Evolutionary conservation across 2,329 filamentous ascomycete genomes (phyloP).

Genomic region (Volutella citrinella): DNA sequence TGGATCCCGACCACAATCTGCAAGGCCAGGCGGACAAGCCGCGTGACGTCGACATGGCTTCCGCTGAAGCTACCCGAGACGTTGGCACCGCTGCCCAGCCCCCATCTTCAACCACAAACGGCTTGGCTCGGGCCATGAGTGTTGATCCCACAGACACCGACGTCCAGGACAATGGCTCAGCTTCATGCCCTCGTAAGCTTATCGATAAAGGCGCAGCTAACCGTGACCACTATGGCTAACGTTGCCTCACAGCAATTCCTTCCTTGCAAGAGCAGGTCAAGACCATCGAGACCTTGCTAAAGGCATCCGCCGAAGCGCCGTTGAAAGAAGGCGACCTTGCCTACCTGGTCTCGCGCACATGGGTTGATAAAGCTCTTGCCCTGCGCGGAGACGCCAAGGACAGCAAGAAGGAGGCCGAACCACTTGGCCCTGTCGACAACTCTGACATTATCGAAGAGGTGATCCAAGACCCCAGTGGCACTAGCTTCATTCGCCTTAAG

Average conservation of each 20-base stretch:
- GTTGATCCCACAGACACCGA: slow-evolving; percentile 34
- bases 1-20: slow-evolving; percentile 49
- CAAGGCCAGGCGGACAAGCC: slow-evolving; percentile 37
- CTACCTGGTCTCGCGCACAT: slow-evolving; percentile 74
- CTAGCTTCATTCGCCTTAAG: slow-evolving; percentile 70
- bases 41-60: slow-evolving; percentile 46
- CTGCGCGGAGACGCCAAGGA: slow-evolving; percentile 58
- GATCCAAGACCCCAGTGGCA: slow-evolving; percentile 46
- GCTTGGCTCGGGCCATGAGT: slow-evolving; percentile 39
- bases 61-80: slow-evolving; percentile 22
- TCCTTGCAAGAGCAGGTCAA: slow-evolving; percentile 62
- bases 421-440: slow-evolving; percentile 82
- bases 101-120: slow-evolving; percentile 10
- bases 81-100: slow-evolving; percentile 13
- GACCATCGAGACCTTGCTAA: slow-evolving; percentile 62
- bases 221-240: slow-evolving; percentile 13
- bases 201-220: background rate
- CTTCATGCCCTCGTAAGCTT: slow-evolving; percentile 27
- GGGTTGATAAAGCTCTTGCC: slow-evolving; percentile 72
- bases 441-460: slow-evolving; percentile 70
- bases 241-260: slow-evolving; percentile 26
- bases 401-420: slow-evolving; percentile 58
- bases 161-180: slow-evolving; percentile 13
- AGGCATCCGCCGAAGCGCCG: slow-evolving; percentile 49
- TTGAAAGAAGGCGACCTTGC: slow-evolving; percentile 70